Percentiles rank a stretch among this genome's conserved stretches.
Conservation (phyloP, 2,329 filamentous ascomycete genomes). For the Macrophomina pseudophaseolina region DNA sequence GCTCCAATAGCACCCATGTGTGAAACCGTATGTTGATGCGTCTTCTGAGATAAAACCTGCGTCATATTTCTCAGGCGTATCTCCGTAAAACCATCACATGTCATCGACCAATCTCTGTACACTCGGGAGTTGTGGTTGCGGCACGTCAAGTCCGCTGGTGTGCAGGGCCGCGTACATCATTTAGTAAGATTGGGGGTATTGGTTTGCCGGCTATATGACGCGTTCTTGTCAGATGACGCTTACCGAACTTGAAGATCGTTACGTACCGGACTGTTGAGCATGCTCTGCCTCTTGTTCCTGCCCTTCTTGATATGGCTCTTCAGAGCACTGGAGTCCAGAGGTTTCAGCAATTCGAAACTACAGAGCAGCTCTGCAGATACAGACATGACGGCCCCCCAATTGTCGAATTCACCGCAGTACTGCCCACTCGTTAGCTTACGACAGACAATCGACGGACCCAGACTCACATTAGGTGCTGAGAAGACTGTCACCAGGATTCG, state of each 20-base stretch:
- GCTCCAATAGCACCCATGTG: background rate
- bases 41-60: conserved; percentile 16
- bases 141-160: background rate
- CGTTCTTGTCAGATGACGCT: background rate
- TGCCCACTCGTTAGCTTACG: conserved; percentile 46
- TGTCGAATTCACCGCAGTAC: conserved; percentile 99
- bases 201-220: conserved; percentile 51
- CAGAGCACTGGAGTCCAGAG: conserved; percentile 90
- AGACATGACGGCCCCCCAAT: conserved; percentile 99
- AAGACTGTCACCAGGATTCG: conserved; percentile 95
- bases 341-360: conserved; percentile 96
- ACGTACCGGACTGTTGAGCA: conserved; percentile 93
- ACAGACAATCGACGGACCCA: background rate
- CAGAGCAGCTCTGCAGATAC: conserved; percentile 92
- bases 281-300: conserved; percentile 89
- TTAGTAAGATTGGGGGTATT: conserved; percentile 59
- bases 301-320: conserved; percentile 99
- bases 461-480: conserved; percentile 90
- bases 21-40: conserved; percentile 13
- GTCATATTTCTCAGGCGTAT: conserved; percentile 9
- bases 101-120: conserved; percentile 17
- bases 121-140: conserved; percentile 18
- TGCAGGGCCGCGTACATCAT: conserved; percentile 8
- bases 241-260: background rate
- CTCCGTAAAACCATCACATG: conserved; percentile 23